These are phyloP conservation scores for Leucaena leucocephala DNA, from an alignment of 306 rosid species.

Conservation along the genomic window DNA sequence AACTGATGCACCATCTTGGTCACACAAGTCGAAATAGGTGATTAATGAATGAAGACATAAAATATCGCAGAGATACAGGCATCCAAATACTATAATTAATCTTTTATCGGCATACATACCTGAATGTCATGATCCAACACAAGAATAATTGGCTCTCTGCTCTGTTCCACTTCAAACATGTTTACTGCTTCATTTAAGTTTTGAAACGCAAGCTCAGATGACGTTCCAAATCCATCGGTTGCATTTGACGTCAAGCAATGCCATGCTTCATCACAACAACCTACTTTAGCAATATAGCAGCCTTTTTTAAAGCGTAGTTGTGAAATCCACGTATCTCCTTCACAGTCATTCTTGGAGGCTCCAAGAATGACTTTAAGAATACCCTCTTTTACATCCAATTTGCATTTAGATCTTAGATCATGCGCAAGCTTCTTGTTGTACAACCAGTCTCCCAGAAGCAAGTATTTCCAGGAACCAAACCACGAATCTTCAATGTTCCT, in stretches of 20 bases:
- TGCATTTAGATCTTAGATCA: constrained; percentile 72
- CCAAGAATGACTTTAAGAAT: constrained; percentile 77
- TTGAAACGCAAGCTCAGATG: constrained; percentile 61
- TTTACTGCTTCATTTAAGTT: constrained; percentile 60
- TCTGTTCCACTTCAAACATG: constrained; percentile 55
- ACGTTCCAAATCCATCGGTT: constrained; percentile 34
- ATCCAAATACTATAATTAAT: background rate
- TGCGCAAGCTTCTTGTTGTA: constrained; percentile 58
- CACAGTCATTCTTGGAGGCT: constrained; percentile 55
- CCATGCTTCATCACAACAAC: constrained; percentile 49
- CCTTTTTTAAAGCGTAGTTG: constrained; percentile 58
- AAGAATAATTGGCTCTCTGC: constrained; percentile 73
- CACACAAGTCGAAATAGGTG: background rate
- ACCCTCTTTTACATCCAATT: constrained; percentile 67
- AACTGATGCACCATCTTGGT: constrained; percentile 14
- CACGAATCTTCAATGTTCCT: constrained; percentile 84
- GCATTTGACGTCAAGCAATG: constrained; percentile 43
- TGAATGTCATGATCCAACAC: constrained; percentile 87
- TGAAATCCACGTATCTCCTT: constrained; percentile 50
- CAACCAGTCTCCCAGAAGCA: constrained; percentile 78
- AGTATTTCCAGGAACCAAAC: constrained; percentile 86
- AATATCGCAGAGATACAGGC: background rate
- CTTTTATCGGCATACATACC: constrained; percentile 46
- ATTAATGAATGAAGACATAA: constrained; percentile 3
- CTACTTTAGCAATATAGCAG: constrained; percentile 60